Evolutionary conservation across 768 basidiomycete genomes (phyloP).

Genomic region (Amanita rimosa): DNA sequence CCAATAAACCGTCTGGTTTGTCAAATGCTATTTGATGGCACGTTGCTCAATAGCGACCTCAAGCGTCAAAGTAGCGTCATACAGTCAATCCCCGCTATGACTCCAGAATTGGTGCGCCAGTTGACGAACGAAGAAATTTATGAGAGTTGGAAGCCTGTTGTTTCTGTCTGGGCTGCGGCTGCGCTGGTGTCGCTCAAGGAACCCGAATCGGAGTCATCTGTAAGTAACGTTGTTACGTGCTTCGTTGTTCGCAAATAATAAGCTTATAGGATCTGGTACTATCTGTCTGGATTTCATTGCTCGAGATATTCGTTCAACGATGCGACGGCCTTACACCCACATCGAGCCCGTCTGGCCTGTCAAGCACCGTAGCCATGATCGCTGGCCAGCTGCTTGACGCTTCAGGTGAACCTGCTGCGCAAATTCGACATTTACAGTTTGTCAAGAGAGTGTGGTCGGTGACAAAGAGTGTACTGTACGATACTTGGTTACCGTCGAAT

Average conservation of each 20-base stretch:
- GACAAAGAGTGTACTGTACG: slow-evolving; percentile 35
- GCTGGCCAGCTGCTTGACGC: slow-evolving; percentile 24
- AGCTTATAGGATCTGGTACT: neutral
- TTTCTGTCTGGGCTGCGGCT: slow-evolving; percentile 10
- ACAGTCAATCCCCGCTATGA: neutral
- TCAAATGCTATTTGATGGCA: slow-evolving; percentile 7
- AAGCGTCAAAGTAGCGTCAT: neutral
- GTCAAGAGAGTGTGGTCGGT: slow-evolving; percentile 39
- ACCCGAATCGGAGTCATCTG: neutral
- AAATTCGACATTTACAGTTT: slow-evolving; percentile 26
- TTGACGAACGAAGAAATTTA: slow-evolving; percentile 16
- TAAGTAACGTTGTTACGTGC: neutral
- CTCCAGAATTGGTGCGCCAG: slow-evolving; percentile 8
- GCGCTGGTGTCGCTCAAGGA: neutral
- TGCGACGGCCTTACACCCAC: neutral
- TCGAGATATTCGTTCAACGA: slow-evolving; percentile 1
- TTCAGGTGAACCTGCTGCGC: slow-evolving; percentile 13
- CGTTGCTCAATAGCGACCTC: slow-evolving; percentile 6
- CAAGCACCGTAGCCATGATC: slow-evolving; percentile 21
- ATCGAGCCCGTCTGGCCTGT: slow-evolving; percentile 16
- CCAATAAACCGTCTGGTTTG: neutral
- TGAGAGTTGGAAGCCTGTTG: slow-evolving; percentile 15
- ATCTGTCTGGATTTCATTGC: slow-evolving; percentile 2
- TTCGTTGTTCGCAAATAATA: too few species aligned
- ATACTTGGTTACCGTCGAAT: slow-evolving; percentile 25